A percentile compares a stretch with the other conserved stretches of the same genome.
Conservation (phyloP, 306 rosid species). For the Trichosanthes cucumerina region DNA sequence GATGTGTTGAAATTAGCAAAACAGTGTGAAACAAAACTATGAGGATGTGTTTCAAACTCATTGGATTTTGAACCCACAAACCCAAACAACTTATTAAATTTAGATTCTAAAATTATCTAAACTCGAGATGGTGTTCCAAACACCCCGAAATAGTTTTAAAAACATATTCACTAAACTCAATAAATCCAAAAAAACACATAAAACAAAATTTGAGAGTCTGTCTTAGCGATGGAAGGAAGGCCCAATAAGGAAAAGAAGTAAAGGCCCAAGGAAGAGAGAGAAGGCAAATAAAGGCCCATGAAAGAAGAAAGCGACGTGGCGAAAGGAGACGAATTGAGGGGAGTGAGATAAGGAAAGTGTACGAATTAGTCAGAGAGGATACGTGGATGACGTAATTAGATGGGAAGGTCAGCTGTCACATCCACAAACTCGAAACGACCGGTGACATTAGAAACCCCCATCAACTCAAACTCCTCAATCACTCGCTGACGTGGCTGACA, state of each 20-base stretch:
- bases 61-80: too few relatives aligned
- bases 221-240: neutral
- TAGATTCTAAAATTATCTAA: too few relatives aligned
- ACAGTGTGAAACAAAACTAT: too few relatives aligned
- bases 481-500: constrained; percentile 23
- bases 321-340: neutral
- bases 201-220: too few relatives aligned
- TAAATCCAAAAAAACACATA: too few relatives aligned
- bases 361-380: constrained; percentile 4
- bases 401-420: constrained; percentile 23
- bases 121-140: too few relatives aligned
- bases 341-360: neutral
- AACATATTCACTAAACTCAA: too few relatives aligned
- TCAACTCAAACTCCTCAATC: constrained; percentile 14
- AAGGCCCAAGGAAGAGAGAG: neutral
- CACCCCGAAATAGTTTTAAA: too few relatives aligned
- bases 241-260: neutral
- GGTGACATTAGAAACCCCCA: constrained; percentile 22
- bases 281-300: neutral
- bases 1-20: too few relatives aligned
- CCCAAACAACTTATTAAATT: too few relatives aligned
- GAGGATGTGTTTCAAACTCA: too few relatives aligned
- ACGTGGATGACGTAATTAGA: constrained; percentile 27
- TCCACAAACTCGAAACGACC: constrained; percentile 18
- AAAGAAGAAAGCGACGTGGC: neutral